A percentile compares a stretch with the other conserved stretches of the same genome.
These are phyloP conservation scores for Plasmodium coatneyi DNA, from an alignment of 169 alveolate species.

Conservation along the genomic window DNA sequence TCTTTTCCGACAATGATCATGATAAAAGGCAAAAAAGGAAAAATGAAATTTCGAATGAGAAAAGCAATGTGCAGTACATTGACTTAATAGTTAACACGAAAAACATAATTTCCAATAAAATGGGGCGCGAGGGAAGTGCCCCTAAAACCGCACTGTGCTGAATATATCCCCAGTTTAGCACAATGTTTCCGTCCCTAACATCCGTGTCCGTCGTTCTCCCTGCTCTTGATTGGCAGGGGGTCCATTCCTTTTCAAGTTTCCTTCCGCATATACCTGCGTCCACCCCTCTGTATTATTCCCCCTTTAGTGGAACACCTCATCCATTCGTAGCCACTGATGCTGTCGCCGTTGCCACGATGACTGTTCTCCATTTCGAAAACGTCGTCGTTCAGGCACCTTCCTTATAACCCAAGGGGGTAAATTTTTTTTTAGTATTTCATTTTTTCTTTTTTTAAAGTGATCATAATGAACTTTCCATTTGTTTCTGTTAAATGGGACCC, in stretches of 20 bases:
- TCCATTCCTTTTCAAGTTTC: neutral
- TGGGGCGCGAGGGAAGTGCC: neutral
- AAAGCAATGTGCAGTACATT: neutral
- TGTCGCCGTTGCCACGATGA: neutral
- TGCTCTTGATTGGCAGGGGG: neutral
- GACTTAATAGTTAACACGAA: neutral
- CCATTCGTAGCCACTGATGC: neutral
- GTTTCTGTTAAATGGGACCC: neutral
- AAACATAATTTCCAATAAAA: neutral
- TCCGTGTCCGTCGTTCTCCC: neutral
- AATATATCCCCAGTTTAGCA: neutral
- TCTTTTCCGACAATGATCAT: slow-evolving; percentile 56
- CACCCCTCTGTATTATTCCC: neutral
- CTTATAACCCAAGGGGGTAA: neutral
- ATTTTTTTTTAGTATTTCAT: neutral
- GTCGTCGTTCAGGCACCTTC: neutral
- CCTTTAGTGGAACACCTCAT: neutral
- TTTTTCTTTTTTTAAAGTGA: neutral
- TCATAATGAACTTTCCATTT: neutral
- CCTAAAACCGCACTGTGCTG: neutral
- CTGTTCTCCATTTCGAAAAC: neutral
- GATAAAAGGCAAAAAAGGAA: slow-evolving; percentile 33
- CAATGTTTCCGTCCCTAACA: neutral
- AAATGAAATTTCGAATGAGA: neutral
- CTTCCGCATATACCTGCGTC: neutral